Conservation (phyloP, 139 green algal genomes). For the Limnomonas spitsbergensis region DNA sequence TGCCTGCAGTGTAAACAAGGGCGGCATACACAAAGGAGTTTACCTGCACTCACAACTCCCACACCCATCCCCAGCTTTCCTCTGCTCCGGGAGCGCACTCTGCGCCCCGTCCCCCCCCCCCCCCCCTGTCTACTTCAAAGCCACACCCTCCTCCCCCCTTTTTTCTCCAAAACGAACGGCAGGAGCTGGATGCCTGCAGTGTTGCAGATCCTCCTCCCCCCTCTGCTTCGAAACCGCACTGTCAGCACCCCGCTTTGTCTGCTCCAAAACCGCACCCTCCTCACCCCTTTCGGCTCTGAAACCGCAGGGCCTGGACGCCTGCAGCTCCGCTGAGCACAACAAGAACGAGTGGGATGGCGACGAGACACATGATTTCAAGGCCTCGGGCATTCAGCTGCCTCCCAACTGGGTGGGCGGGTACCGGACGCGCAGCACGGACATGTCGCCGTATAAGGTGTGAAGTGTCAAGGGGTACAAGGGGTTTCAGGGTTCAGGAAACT, state of each 20-base stretch:
- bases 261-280: background rate
- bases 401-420: conserved; percentile 9
- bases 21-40: too few species aligned
- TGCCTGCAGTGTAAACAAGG: too few species aligned
- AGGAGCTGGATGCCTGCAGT: too few species aligned
- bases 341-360: conserved; percentile 10
- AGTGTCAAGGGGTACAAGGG: background rate
- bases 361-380: conserved; percentile 6
- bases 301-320: background rate
- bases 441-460: conserved; percentile 2
- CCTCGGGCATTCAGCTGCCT: conserved; percentile 5
- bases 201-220: background rate
- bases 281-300: background rate
- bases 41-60: too few species aligned
- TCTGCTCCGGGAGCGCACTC: too few species aligned
- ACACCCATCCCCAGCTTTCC: too few species aligned
- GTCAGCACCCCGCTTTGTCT: background rate
- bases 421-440: conserved; percentile 8
- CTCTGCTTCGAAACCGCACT: background rate
- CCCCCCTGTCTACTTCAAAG: too few species aligned
- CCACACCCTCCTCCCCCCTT: too few species aligned
- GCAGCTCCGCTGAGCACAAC: background rate
- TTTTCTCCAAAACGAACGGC: too few species aligned
- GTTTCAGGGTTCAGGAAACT: background rate
- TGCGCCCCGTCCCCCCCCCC: too few species aligned